Base-by-base conservation (phyloP, 805 yeast species). In the Alloascoidea africana region DNA sequence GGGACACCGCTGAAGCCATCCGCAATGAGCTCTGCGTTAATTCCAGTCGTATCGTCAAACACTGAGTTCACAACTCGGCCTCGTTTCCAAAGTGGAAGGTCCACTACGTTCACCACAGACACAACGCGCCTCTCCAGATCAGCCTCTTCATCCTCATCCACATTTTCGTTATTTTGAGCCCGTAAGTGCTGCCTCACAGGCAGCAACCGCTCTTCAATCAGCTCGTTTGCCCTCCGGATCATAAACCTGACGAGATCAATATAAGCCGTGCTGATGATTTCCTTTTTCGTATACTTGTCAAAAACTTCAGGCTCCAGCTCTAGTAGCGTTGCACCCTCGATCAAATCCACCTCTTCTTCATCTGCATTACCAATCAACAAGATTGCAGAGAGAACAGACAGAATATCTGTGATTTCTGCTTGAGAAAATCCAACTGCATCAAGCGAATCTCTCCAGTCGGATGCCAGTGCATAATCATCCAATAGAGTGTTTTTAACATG, bases 321-420 rank as follows among this genome's bases (percentile, higher is more conserved):
- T 19, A 60, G 48, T 11, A 61, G 44, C 3, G 60, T 47, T 0
- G 65, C 64, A 16, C 65, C 66, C 18, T 58, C 64, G n/a, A 59
- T 58, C 1, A 50, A 41, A 35, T 59, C 36, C 8, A 8, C 65
- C 33, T 47, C 48, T 5, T 44, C 45, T 16, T 47, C 42, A 32
- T 40, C 39, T 16, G 42, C 42, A 40, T 60, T 58, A 6, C 62
- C 62, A 13, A 60, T 43, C 8, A 60, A 48, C 17, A 60, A 46
- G 36, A 60, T 55, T 13, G 66, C 66, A 17, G 62, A 56, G 6
- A 60, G 46, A 2, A 56, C 44, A 17, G 58, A 45, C 35, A 60
- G 42, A 18, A 60, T 42, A 2, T 57, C 51, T 4, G 59, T 45
- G 17, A 54, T 43, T 11, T 50, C 38, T 17, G 58, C 50, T n/a